Evolutionary conservation across 306 rosid genomes (phyloP).

Genomic region (Pueraria montana): DNA sequence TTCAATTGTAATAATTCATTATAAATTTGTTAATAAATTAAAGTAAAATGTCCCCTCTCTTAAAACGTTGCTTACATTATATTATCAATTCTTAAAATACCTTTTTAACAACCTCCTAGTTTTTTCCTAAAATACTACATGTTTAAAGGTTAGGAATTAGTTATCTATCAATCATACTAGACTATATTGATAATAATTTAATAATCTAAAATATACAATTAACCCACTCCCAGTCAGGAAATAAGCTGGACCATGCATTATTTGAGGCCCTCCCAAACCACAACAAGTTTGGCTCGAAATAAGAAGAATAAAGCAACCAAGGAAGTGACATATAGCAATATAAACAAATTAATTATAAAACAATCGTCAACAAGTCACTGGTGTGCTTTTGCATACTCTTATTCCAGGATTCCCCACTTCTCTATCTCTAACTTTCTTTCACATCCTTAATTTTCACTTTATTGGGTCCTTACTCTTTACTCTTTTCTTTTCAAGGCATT

Average conservation of each 20-base stretch:
- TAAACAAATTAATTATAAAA: neutral
- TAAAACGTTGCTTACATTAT: neutral
- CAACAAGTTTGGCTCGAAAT: neutral
- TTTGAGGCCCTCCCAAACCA: neutral
- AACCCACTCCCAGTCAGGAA: neutral
- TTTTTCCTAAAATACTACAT: neutral
- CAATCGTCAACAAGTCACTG: neutral
- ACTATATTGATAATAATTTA: neutral
- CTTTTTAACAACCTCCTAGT: no score
- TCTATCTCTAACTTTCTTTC: neutral
- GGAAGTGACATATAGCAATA: neutral
- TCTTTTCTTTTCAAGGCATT: neutral
- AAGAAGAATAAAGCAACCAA: slow-evolving; percentile 15
- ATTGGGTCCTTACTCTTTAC: neutral
- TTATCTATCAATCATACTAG: neutral
- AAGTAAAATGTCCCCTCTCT: neutral
- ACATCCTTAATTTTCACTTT: slow-evolving; percentile 30
- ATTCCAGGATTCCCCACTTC: slow-evolving; percentile 2
- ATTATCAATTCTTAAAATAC: neutral
- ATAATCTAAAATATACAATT: neutral
- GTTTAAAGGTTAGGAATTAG: neutral
- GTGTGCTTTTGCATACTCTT: neutral
- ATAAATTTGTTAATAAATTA: neutral
- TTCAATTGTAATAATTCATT: neutral
- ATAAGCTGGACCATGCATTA: neutral